Evolutionary conservation across 805 yeast species (phyloP).

Genomic region (Wickerhamiella nectarea): DNA sequence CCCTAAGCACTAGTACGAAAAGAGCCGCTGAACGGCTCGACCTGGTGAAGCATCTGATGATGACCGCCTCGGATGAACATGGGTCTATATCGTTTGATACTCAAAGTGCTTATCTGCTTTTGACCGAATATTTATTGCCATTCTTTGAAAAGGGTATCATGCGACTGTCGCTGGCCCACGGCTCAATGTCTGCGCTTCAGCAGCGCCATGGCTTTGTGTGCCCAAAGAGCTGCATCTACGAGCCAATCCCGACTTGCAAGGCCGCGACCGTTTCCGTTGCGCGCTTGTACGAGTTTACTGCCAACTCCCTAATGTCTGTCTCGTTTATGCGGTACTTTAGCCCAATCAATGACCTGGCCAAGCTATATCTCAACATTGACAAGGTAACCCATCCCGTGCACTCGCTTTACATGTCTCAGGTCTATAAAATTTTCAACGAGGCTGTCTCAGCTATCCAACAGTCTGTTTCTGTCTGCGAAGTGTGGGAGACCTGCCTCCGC

Average conservation of each 20-base stretch:
- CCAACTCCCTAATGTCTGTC: not conserved
- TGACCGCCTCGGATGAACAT: constrained; percentile 1
- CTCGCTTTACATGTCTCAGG: not conserved
- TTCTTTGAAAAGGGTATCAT: constrained; percentile 13
- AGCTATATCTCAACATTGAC: not conserved
- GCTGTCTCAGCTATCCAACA: not conserved
- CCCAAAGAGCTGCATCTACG: not conserved
- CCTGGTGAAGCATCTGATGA: constrained; percentile 2
- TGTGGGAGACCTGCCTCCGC: not conserved
- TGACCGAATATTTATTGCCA: constrained; percentile 15
- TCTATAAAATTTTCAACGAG: not conserved
- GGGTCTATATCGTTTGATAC: constrained; percentile 4
- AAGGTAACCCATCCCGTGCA: not conserved
- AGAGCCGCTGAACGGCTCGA: constrained; percentile 5
- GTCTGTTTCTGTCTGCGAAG: not conserved
- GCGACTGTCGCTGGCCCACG: constrained; percentile 15
- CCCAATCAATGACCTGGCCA: not conserved
- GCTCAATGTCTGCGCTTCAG: constrained; percentile 8
- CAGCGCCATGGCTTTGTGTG: not conserved
- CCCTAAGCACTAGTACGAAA: constrained; percentile 9
- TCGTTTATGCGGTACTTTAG: not conserved
- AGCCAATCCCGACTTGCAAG: not conserved
- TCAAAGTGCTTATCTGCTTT: constrained; percentile 13
- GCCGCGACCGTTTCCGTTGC: not conserved
- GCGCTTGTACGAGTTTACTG: constrained; percentile 4